Evolutionary conservation across 805 yeast species (phyloP), one percentile per base, ranked within the genome.

Genomic region (Zygoascus biomembranicola): DNA sequence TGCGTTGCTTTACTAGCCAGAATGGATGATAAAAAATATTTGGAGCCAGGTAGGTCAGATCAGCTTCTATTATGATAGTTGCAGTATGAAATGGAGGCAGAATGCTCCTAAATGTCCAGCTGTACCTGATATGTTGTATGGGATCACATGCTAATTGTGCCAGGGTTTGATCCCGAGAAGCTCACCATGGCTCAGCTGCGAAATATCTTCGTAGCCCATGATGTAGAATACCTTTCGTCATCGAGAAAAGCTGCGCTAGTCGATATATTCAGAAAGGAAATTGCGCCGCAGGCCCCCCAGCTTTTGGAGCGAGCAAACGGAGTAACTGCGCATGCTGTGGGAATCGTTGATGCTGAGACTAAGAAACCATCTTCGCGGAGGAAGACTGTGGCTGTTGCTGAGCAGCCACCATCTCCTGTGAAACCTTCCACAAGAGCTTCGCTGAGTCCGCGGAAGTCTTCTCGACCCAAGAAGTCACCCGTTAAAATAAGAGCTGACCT

Each of bases 141-240:
- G 28, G 28, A 23, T 23, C 28, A 6, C 28, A 4, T 23, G 28
- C 28, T 23, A 23, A 23, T 23, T 23, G 28, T 6, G 13, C 5
- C 44, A 68, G 87, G 76, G n/a, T 88, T 87, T 66, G 82, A 89
- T 64, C 85, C 92, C 6, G 70, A 75, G 26, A 71, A 75, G 42
- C 71, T 85, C 58, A 85, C 81, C 50, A 82, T 87, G 20, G 80
- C 90, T 2, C 80, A 86, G 55, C 73, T 92, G 63, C 77, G 94
- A 61, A 77, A 81, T 20, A 75, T 88, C 20, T 72, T 92, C 51
- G 68, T 74, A 11, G 82, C 79, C 52, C 78, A 88, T 63, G 75
- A 78, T n/a, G 73, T 90, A n/a, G 66, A 69, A 1, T 83, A 75
- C 63, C 51, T 52, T 32, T 71, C 85, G 0, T 72, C 77, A 47